Evolutionary conservation across 768 basidiomycete genomes (phyloP), one percentile per base, ranked within the genome.

Genomic region (Boletellus emodensis): DNA sequence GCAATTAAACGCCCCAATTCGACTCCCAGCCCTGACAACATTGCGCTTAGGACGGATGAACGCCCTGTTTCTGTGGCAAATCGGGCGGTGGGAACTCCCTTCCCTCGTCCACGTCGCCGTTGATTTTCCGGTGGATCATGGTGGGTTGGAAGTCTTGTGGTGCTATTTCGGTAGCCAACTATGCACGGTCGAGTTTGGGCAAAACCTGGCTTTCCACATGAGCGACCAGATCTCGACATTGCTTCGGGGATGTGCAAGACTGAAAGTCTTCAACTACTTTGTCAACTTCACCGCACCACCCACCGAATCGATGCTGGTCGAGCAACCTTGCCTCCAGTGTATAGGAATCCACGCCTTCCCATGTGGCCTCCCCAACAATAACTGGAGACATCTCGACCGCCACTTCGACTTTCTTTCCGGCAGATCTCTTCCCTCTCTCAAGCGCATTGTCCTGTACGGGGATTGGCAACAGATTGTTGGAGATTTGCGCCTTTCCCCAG

Each of bases 181-280:
- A 40, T 68, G 70, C 47, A 72, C 70, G 2, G 70, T 85, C 20
- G 84, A 85, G 58, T 74, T 86, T 48, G 83, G 84, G 32, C 74
- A 67, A 53, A 76, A 79, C 60, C 55, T 82, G 28, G 76, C 73
- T 36, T 86, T 85, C 62, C 67, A 75, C 39, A 61, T 79, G 48
- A 46, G 50, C 34, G 82, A 85, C 57, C 64, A 73, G 49, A 65
- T 85, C 44, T 59, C 73, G 6, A 46, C 61, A 7, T 75, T 82
- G 58, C 65, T 87, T 39, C 67, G 63, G 24, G 59, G 64, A 10
- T 82, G 82, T 54, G 66, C 74, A 0, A 67, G 53, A 24, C 71
- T 84, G 30, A 69, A 69, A 50, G 70, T 75, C 49, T 63, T 87
- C 54, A 79, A 83, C 62, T 85, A 80, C 58, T 76, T 74, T 61